These are phyloP conservation scores for Halocafeteria seosinensis DNA, from an alignment of 108 stramenopile species.

Conservation along the genomic window DNA sequence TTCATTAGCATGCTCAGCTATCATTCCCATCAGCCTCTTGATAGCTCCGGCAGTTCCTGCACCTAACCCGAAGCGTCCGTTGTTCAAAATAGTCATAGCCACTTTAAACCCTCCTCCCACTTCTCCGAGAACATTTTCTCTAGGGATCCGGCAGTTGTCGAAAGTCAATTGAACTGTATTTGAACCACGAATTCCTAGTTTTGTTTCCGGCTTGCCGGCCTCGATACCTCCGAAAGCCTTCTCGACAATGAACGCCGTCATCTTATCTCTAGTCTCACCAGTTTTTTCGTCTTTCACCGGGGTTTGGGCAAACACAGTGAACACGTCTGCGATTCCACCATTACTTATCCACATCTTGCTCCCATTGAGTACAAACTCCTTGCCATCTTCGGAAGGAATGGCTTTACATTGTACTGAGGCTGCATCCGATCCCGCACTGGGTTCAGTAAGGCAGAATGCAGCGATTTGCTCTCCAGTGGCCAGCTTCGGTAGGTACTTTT, in stretches of 20 bases:
- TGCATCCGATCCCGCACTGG: constrained; percentile 19
- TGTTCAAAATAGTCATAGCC: constrained; percentile 25
- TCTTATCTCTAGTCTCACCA: no score
- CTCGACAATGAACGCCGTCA: constrained; percentile 19
- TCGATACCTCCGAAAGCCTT: constrained; percentile 24
- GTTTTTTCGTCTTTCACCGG: constrained; percentile 2
- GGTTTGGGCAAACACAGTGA: constrained; percentile 26
- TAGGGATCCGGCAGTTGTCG: constrained; percentile 26
- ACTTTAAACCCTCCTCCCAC: constrained; percentile 29
- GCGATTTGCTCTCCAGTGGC: constrained; percentile 12
- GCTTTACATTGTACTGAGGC: constrained; percentile 13
- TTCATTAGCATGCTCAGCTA: constrained; percentile 4
- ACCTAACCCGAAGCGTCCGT: constrained; percentile 20
- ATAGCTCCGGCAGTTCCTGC: constrained; percentile 25
- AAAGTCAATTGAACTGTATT: constrained; percentile 21
- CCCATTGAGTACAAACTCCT: constrained; percentile 43
- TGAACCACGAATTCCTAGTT: constrained; percentile 20
- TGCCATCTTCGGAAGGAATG: constrained; percentile 10
- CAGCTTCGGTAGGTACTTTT: constrained; percentile 9
- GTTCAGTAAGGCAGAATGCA: constrained; percentile 24
- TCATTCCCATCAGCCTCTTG: constrained; percentile 2
- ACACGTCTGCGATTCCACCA: constrained; percentile 19
- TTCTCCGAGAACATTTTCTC: constrained; percentile 14
- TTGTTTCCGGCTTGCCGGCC: constrained; percentile 26
- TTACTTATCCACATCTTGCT: constrained; percentile 27